phyloP scores from a whole-genome alignment of 1,139 yeast genomes.

The Magnusiomyces fungicola region DNA sequence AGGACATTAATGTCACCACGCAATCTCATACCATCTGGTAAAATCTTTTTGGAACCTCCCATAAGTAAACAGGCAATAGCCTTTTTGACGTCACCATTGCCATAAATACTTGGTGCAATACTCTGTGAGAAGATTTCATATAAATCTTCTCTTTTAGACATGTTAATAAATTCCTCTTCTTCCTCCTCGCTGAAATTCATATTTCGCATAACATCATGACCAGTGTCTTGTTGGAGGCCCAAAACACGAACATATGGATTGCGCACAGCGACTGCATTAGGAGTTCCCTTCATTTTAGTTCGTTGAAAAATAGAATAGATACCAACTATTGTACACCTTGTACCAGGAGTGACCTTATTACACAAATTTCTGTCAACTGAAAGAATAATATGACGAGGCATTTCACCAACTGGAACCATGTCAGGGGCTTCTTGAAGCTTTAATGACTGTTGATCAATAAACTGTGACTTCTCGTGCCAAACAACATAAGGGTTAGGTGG shows the following conservation, averaged over 20 bases:
- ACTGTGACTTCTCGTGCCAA: conserved; percentile 85
- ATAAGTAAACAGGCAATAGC: conserved; percentile 85
- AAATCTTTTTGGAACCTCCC: conserved; percentile 88
- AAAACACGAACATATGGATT: conserved; percentile 84
- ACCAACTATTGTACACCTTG: conserved; percentile 86
- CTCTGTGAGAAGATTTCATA: conserved; percentile 81
- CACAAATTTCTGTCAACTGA: conserved; percentile 88
- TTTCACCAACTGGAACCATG: conserved; percentile 97
- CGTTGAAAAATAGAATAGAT: conserved; percentile 86
- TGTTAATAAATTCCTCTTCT: conserved; percentile 77
- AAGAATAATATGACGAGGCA: conserved; percentile 89
- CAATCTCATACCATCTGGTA: conserved; percentile 94
- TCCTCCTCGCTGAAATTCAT: conserved; percentile 83
- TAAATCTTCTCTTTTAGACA: conserved; percentile 76
- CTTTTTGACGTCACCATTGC: conserved; percentile 85
- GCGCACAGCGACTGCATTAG: conserved; percentile 73
- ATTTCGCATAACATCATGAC: conserved; percentile 48
- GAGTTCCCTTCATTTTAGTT: conserved; percentile 43
- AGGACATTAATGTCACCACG: conserved; percentile 96
- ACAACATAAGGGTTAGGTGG: conserved; percentile 90
- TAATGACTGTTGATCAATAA: conserved; percentile 89
- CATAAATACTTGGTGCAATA: conserved; percentile 95
- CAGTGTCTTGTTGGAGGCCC: conserved; percentile 80
- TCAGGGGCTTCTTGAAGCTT: conserved; percentile 96
- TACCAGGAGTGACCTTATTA: conserved; percentile 90